These are phyloP conservation scores for Amaranthus hypochondriacus DNA, from an alignment of 148 eudicot genomes.

Conservation along the genomic window DNA sequence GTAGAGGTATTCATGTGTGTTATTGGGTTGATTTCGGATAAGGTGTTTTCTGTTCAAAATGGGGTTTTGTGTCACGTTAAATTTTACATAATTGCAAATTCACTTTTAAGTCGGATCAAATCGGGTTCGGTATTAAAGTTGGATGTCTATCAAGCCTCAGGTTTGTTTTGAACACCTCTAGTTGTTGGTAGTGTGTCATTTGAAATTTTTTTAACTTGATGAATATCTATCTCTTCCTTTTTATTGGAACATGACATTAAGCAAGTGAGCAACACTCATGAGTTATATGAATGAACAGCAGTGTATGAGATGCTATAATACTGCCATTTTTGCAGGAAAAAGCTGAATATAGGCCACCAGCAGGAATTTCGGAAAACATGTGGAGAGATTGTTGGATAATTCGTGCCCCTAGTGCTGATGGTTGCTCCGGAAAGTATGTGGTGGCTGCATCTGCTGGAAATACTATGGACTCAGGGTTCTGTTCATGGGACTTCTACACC, in stretches of 20 bases:
- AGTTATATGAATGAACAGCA: not conserved
- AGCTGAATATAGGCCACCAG: conserved; percentile 70
- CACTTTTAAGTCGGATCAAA: too few species aligned
- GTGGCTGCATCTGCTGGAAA: conserved; percentile 98
- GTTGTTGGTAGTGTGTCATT: too few species aligned
- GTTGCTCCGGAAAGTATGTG: conserved; percentile 77
- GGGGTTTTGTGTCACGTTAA: too few species aligned
- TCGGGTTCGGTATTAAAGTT: too few species aligned
- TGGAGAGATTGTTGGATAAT: conserved; percentile 96
- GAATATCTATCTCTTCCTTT: not conserved
- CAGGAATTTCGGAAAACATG: conserved; percentile 50
- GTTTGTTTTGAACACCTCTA: too few species aligned
- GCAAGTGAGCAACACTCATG: not conserved
- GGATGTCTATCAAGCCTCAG: too few species aligned
- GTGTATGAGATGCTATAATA: not conserved
- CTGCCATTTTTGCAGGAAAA: conserved; percentile 50
- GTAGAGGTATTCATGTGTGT: too few species aligned
- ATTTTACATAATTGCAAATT: too few species aligned
- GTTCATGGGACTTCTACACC: conserved; percentile 85
- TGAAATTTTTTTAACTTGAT: too few species aligned
- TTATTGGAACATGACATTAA: not conserved
- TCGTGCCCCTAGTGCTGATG: conserved; percentile 83
- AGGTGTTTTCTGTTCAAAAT: too few species aligned
- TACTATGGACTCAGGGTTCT: conserved; percentile 69
- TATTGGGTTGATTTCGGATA: too few species aligned